phyloP scores from a whole-genome alignment of 768 basidiomycete species.

The Rhizopogon vinicolor region DNA sequence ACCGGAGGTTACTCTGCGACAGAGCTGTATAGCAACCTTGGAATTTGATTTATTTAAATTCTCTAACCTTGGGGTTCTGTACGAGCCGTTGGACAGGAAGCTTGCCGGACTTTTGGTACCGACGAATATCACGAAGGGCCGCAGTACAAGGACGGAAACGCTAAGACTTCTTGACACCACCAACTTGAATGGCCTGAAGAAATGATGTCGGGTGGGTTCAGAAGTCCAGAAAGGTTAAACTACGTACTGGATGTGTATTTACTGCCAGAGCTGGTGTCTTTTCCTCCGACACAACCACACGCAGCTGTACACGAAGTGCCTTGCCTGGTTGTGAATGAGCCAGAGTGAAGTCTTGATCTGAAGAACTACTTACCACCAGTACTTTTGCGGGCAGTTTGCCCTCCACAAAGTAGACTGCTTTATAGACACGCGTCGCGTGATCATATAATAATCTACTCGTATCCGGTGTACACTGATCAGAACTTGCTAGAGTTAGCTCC shows the following conservation, averaged over 20 bases:
- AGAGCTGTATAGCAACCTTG: neutral
- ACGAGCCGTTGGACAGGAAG: conserved; percentile 84
- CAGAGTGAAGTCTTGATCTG: neutral
- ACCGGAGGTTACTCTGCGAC: conserved; percentile 67
- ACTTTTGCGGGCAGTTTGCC: conserved; percentile 69
- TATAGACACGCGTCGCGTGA: neutral
- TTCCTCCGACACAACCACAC: conserved; percentile 49
- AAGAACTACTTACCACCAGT: conserved; percentile 50
- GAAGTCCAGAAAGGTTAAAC: neutral
- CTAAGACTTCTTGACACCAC: conserved; percentile 93
- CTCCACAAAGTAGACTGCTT: neutral
- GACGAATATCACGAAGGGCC: conserved; percentile 83
- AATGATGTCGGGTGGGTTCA: neutral
- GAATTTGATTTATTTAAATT: neutral
- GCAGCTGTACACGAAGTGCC: conserved; percentile 68
- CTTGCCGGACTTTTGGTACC: conserved; percentile 85
- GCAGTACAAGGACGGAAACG: conserved; percentile 81
- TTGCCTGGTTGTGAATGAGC: conserved; percentile 33
- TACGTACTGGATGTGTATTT: conserved; percentile 30
- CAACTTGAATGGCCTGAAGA: conserved; percentile 42
- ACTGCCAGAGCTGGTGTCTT: conserved; percentile 43
- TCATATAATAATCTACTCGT: no score
- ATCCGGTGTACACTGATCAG: no score
- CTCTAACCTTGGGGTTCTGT: conserved; percentile 82
- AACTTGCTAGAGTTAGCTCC: neutral